These are phyloP conservation scores for Mortierella sp. DNA, from an alignment of 371 early-diverging fungal genomes.

Conservation along the genomic window DNA sequence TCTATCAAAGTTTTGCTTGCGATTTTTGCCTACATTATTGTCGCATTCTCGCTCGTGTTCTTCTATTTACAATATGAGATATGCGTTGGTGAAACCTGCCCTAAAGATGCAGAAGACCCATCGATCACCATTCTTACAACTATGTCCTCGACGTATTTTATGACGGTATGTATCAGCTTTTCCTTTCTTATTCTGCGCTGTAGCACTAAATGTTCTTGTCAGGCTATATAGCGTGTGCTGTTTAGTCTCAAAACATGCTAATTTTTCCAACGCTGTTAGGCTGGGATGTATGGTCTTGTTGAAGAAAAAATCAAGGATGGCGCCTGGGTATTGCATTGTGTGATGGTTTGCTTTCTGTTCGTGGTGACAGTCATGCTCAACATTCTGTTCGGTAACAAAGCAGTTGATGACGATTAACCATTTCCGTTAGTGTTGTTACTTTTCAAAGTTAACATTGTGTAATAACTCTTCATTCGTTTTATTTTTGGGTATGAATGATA, in stretches of 20 bases:
- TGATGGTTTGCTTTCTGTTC: not conserved
- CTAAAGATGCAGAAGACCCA: too few species aligned
- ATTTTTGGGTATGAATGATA: not conserved
- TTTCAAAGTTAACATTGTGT: not conserved
- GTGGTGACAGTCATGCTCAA: not conserved
- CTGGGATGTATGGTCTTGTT: not conserved
- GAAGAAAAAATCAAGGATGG: not conserved
- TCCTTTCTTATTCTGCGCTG: too few species aligned
- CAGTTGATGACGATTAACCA: too few species aligned
- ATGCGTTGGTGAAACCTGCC: not conserved
- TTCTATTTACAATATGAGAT: not conserved
- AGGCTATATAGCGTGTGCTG: too few species aligned
- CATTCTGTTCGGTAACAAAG: not conserved
- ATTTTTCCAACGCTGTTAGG: not conserved
- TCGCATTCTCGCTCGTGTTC: not conserved
- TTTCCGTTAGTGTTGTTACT: too few species aligned
- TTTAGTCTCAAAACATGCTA: too few species aligned
- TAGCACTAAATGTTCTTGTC: too few species aligned
- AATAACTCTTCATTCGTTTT: not conserved
- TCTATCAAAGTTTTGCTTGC: not conserved
- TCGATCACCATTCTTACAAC: not conserved
- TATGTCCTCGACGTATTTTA: not conserved
- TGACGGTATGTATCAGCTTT: not conserved
- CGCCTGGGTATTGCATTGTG: not conserved
- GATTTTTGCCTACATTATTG: not conserved